phyloP scores from a whole-genome alignment of 1,284 basidiomycete genomes.

The Coniophora puteana region DNA sequence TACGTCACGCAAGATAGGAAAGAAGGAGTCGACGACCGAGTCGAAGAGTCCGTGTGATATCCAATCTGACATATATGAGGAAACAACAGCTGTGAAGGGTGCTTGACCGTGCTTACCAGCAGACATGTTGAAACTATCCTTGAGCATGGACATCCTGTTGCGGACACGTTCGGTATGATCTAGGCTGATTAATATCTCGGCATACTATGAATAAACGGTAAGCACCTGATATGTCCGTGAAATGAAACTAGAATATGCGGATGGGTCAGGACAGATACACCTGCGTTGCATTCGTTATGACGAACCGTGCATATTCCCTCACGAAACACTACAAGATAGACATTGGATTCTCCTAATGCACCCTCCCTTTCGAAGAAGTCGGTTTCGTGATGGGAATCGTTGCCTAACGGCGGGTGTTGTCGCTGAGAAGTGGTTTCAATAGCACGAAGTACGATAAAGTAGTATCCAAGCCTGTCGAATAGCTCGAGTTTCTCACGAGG shows the following conservation, averaged over 20 bases:
- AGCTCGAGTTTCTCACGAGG: constrained; percentile 91
- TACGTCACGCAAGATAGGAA: constrained; percentile 82
- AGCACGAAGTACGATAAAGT: constrained; percentile 88
- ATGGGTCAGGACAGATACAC: not conserved
- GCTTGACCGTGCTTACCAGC: constrained; percentile 48
- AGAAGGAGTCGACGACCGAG: constrained; percentile 93
- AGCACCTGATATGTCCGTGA: constrained; percentile 79
- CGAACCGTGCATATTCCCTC: constrained; percentile 88
- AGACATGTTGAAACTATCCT: constrained; percentile 60
- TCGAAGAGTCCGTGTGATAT: constrained; percentile 93
- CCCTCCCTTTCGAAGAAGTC: constrained; percentile 38
- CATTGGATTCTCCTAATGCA: constrained; percentile 72
- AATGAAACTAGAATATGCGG: constrained; percentile 71
- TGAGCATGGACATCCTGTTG: constrained; percentile 59
- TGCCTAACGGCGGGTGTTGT: too few species aligned
- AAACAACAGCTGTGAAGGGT: not conserved
- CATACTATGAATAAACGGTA: not conserved
- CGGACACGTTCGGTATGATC: constrained; percentile 84
- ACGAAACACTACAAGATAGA: constrained; percentile 88
- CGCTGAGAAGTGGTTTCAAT: constrained; percentile 59
- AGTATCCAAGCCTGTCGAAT: constrained; percentile 89
- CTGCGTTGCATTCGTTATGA: constrained; percentile 15
- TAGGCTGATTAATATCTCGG: constrained; percentile 25
- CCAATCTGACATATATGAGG: constrained; percentile 62
- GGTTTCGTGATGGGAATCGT: too few species aligned